Base-by-base conservation (phyloP, 129 eudicot genomes). In the Oenanthe sinensis region DNA sequence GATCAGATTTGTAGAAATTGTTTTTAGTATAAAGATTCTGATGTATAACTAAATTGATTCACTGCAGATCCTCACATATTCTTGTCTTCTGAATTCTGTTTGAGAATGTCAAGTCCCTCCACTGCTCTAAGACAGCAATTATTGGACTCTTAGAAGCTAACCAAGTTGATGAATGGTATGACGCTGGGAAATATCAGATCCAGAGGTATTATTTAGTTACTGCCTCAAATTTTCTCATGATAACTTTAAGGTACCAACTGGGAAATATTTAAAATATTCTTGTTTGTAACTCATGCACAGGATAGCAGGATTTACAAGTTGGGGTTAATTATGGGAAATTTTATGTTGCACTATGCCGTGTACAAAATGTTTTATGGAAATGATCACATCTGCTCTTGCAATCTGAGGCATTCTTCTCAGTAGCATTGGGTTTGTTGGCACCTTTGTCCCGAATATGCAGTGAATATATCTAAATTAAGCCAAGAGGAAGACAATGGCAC, bases 61-160 rank as follows among this genome's bases (percentile, higher is more conserved):
- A 26, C 55, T 63, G 46, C 79, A 80, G 83, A 50, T 80, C 79
- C 11, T 19, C 74, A 1, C 83, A 80, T 54, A 26, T 42, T 6
- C 46, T 74, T 24, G n/a, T 80, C 19, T 74, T 46, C 46, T 80
- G 83, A 78, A 80, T 80, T 40, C 78, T 80, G 54, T 74, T 80
- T 58, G 75, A 58, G 74, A 74, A 80, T 58, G 79, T 80, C 55
- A 72, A 47, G 74, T 80, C 83, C 42, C 54, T 74, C 9, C 75
- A 74, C 22, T 47, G 79, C 45, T 45, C 78, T 5, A 80, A 40
- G 72, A 78, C 82, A 22, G 20, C 78, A 26, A 26, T 79, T 43
- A 71, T 71, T 20, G 77, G 77, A 45, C 71, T 79, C 17, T 16
- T 72, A 20, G 78, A 80, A 80, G 78, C 71, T 24, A 76, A 20